Evolutionary conservation across 1,139 yeast species (phyloP).

Genomic region (Arxiozyma telluris): DNA sequence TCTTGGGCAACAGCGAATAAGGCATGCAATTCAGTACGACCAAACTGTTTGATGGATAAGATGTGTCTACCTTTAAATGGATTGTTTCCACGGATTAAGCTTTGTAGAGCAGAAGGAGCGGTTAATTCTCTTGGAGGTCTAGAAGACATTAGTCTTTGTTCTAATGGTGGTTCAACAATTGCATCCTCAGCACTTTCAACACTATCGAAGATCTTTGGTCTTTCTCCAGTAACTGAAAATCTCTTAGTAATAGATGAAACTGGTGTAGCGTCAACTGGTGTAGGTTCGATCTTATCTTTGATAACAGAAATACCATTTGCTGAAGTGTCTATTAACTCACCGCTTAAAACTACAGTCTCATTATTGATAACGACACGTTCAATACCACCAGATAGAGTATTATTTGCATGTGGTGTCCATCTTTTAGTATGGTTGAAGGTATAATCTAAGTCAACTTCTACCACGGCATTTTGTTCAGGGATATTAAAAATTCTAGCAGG

Average conservation of each 20-base stretch:
- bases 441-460: constrained; percentile 75
- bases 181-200: constrained; percentile 41
- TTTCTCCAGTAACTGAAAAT: constrained; percentile 39
- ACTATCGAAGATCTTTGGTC: constrained; percentile 34
- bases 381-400: constrained; percentile 63
- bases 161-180: constrained; percentile 37
- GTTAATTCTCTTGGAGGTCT: constrained; percentile 61
- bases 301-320: constrained; percentile 50
- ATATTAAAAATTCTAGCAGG: constrained; percentile 78
- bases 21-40: constrained; percentile 80
- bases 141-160: constrained; percentile 52
- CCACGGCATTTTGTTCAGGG: constrained; percentile 65
- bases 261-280: constrained; percentile 21
- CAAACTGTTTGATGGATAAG: constrained; percentile 78
- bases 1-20: constrained; percentile 96
- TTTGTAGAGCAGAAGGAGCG: constrained; percentile 69
- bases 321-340: constrained; percentile 49
- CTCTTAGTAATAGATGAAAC: constrained; percentile 29
- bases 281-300: constrained; percentile 27
- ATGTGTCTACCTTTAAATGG: constrained; percentile 85
- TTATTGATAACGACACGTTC: constrained; percentile 78
- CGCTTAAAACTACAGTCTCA: constrained; percentile 78
- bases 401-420: constrained; percentile 48
- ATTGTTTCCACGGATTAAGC: constrained; percentile 70
- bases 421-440: constrained; percentile 37